Base-by-base conservation (phyloP, 176 grass and related monocot genomes). In the Aegilops bicornis region DNA sequence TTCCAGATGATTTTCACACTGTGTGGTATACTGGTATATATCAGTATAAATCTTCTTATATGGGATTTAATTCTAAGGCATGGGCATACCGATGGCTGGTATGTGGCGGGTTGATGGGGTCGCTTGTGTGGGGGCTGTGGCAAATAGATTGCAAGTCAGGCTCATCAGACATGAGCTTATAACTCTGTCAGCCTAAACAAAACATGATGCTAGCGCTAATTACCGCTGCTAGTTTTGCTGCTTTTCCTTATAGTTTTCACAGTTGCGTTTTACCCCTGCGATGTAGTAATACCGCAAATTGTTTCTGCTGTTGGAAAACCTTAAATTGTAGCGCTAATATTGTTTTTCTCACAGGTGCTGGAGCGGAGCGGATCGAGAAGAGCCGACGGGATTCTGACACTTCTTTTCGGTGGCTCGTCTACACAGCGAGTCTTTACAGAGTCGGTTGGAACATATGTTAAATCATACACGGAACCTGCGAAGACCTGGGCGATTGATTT, bases 311-410 rank as follows among this genome's bases (percentile, higher is more conserved):
- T 43, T 29, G 10, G 64, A 48, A 20, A 52, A 0, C 2, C 17
- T 58, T 58, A 73, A 83, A 6, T 59, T 42, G 11, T 16, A 17
- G 6, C 4, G 12, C 13, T 76, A 76, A 91, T 62, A n/a, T 60
- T 8, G n/a, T 69, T 76, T 19, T 40, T 64, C n/a, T 50, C 50
- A 14, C 86, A 91, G 89, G 77, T 76, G 32, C 36, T 45, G 45
- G 30, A 68, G 59, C 58, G 25, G n/a, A 61, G 66, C 58, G 52
- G 52, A 58, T 20, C 6, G 17, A 20, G n/a, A 69, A 23, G 37
- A 70, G n/a, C 30, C 80, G 48, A 19, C 64, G 61, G 15, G 29
- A 17, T 52, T 77, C 81, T 30, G 66, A 52, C 43, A 16, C 25
- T 68, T 80, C 27, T 14, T 36, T 82, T 86, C 35, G 31, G 40